phyloP scores from a whole-genome alignment of 2,329 filamentous ascomycete genomes.

The Penicillium sp. region DNA sequence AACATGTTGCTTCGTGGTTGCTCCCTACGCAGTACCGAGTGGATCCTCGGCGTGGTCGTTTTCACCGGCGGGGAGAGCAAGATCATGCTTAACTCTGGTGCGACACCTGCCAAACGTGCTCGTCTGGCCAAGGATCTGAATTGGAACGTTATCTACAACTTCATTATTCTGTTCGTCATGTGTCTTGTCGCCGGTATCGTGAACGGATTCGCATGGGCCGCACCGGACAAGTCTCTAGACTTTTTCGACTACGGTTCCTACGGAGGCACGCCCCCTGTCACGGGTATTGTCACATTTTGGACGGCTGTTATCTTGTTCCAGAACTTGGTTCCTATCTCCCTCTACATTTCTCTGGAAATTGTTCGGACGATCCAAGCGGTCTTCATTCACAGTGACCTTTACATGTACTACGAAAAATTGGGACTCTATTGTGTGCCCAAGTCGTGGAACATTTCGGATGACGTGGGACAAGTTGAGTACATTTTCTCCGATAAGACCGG shows the following conservation, averaged over 20 bases:
- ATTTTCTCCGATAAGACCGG: constrained; percentile 97
- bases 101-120: constrained; percentile 90
- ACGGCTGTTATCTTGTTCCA: constrained; percentile 92
- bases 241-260: constrained; percentile 87
- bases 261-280: constrained; percentile 69
- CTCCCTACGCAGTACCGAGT: constrained; percentile 92
- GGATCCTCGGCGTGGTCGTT: constrained; percentile 86
- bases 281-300: constrained; percentile 97
- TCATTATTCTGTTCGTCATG: constrained; percentile 82
- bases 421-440: constrained; percentile 96
- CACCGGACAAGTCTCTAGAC: constrained; percentile 68
- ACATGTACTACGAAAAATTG: constrained; percentile 95
- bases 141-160: constrained; percentile 97
- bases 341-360: constrained; percentile 96
- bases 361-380: constrained; percentile 88
- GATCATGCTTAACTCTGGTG: constrained; percentile 98
- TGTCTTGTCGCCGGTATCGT: constrained; percentile 82
- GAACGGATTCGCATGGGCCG: constrained; percentile 78
- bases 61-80: constrained; percentile 97
- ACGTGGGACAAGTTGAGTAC: constrained; percentile 96
- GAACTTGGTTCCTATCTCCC: constrained; percentile 96
- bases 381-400: constrained; percentile 94
- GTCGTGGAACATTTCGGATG: constrained; percentile 98
- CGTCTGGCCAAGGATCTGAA: constrained; percentile 91
- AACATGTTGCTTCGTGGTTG: constrained; percentile 92